Conservation (phyloP, 2,329 filamentous ascomycete genomes). For the Mollisiaceae sp. region DNA sequence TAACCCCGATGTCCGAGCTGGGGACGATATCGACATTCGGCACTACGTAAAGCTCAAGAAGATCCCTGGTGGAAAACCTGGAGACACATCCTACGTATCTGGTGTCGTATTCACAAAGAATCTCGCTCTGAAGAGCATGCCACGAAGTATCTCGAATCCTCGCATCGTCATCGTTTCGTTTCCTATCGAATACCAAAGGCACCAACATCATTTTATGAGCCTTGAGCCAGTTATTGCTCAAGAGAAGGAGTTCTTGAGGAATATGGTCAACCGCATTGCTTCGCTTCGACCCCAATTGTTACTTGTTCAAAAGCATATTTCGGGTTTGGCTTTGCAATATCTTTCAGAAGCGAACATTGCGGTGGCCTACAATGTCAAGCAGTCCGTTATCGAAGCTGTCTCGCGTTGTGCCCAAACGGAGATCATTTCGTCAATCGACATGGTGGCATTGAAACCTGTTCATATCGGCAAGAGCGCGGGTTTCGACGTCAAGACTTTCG, state of each 20-base stretch:
- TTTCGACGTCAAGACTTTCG: conserved; percentile 95
- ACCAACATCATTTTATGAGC: conserved; percentile 96
- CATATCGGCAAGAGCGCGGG: conserved; percentile 80
- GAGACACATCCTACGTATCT: conserved; percentile 94
- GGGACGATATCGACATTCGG: conserved; percentile 95
- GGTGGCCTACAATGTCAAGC: conserved; percentile 95
- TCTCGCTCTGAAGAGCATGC: conserved; percentile 94
- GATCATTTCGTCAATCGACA: conserved; percentile 94
- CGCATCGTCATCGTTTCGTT: conserved; percentile 94
- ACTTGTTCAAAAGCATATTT: conserved; percentile 91
- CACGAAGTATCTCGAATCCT: conserved; percentile 80
- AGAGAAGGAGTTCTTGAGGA: conserved; percentile 90
- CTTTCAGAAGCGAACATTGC: conserved; percentile 88
- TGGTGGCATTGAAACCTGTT: conserved; percentile 76
- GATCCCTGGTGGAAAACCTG: conserved; percentile 86
- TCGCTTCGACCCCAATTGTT: conserved; percentile 84
- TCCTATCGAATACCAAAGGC: conserved; percentile 92
- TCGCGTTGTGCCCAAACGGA: conserved; percentile 89
- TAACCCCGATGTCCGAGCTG: conserved; percentile 85
- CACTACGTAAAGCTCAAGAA: conserved; percentile 98
- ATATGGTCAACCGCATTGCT: conserved; percentile 89
- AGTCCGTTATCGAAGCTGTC: conserved; percentile 93
- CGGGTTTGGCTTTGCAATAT: conserved; percentile 86
- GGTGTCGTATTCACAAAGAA: conserved; percentile 98
- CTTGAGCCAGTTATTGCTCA: conserved; percentile 95